A percentile compares a stretch with the other conserved stretches of the same genome.
Conservation (phyloP, 2,329 filamentous ascomycete genomes). For the Plectosphaerella sp. region DNA sequence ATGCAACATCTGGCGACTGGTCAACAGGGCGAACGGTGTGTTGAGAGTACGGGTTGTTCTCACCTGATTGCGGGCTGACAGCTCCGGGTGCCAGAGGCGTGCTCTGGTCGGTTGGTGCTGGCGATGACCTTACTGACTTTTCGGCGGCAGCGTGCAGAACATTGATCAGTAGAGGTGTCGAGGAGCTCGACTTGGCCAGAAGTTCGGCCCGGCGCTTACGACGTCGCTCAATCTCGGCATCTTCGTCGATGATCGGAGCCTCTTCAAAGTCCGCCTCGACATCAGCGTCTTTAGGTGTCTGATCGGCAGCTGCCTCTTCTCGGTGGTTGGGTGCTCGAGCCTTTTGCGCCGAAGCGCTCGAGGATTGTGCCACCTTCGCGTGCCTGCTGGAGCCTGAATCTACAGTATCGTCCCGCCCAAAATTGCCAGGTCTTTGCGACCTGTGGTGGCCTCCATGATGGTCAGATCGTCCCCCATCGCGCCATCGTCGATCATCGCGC, state of each 20-base stretch:
- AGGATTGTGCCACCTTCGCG: too few relatives aligned
- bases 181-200: constrained; percentile 73
- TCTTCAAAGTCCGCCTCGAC: constrained; percentile 44
- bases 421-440: too few relatives aligned
- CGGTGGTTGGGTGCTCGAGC: not conserved
- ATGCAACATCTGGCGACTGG: constrained; percentile 26
- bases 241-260: constrained; percentile 68
- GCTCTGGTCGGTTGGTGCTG: constrained; percentile 39
- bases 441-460: constrained; percentile 6
- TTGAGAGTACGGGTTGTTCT: constrained; percentile 13
- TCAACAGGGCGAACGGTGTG: constrained; percentile 14
- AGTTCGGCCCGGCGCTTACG: constrained; percentile 81
- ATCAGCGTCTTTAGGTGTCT: constrained; percentile 12
- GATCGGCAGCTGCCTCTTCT: not conserved
- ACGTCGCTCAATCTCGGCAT: constrained; percentile 77
- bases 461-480: constrained; percentile 20
- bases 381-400: too few relatives aligned
- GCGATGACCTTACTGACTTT: constrained; percentile 52
- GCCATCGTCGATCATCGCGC: constrained; percentile 26
- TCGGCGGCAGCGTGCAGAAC: constrained; percentile 59
- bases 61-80: constrained; percentile 45
- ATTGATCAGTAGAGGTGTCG: constrained; percentile 70
- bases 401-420: too few relatives aligned
- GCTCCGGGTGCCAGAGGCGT: constrained; percentile 32
- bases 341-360: too few relatives aligned